Evolutionary conservation across 768 basidiomycete species (phyloP), one percentile per base, ranked within the genome.

Genomic region (Lactarius tabidus): DNA sequence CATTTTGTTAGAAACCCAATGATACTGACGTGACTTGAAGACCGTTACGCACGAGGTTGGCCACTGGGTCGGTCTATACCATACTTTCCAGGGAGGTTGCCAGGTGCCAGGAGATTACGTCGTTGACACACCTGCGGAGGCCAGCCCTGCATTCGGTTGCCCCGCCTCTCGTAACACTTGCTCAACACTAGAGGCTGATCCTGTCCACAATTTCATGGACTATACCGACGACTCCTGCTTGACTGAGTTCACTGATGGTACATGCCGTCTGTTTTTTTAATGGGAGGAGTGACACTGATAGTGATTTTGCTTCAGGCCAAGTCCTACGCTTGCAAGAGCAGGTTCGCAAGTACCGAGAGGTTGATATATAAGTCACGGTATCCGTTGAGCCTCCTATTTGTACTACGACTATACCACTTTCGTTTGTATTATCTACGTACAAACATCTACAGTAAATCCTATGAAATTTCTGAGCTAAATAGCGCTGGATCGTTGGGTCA

Each of bases 41-140:
- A 85, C 81, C 52, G 69, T 82, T 65, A 83, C 80, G 17, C 85
- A 86, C 70, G 85, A 86, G 72, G 80, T 78, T 56, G 83, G 84
- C n/a, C 84, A 85, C 74, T 86, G 84, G 84, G 75, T 83, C 64
- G 84, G 84, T 31, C 77, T 85, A 29, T 84, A 79, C 74, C 83
- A 85, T 75, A 83, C 84, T 38, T 85, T 84, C 81, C 80, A 85
- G 70, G 82, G 81, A 39, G 81, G 81, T 28, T 83, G 80, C 74
- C 55, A 41, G 55, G 61, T 67, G 56, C 64, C 68, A 29, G 82
- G 82, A 20, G 82, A 84, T 70, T 67, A 59, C 28, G 81, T 84
- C 62, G 67, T 68, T 17, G 82, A 83, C 70, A 84, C 82, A 5
- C 82, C 82, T n/a, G 72, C 81, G 23, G 83, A 83, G 71, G 71